Evolutionary conservation across 176 grass and related monocot genomes (phyloP).

Genomic region (Sorghum bicolor): DNA sequence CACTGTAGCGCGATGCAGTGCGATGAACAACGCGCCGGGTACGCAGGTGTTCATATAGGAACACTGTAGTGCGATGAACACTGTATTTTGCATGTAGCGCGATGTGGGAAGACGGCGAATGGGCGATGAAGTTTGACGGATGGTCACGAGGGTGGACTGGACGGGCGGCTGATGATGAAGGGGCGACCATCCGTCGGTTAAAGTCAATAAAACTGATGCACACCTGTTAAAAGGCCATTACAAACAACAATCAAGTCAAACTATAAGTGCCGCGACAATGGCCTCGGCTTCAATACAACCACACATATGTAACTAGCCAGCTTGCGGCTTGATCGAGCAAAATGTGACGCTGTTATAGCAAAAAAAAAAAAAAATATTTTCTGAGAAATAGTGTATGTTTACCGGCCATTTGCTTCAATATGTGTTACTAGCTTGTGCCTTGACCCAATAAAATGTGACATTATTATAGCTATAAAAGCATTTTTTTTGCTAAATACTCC

Average conservation of each 20-base stretch:
- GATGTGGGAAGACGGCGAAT: background rate
- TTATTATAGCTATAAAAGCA: background rate
- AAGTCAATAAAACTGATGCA: background rate
- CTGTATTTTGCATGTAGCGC: no score
- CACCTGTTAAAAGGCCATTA: background rate
- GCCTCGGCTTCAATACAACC: background rate
- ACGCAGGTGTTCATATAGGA: no score
- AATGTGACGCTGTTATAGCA: background rate
- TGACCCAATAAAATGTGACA: no score
- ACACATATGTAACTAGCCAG: background rate
- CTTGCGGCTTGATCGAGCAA: background rate
- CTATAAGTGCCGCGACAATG: background rate
- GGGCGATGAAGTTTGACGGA: background rate
- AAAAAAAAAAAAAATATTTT: background rate
- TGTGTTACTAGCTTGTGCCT: no score
- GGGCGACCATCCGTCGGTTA: background rate
- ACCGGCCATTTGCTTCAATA: background rate
- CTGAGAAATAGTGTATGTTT: background rate
- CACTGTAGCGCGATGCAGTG: no score
- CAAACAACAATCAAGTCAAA: slow-evolving; percentile 9
- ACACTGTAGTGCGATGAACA: no score
- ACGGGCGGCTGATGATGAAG: background rate
- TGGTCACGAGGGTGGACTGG: background rate
- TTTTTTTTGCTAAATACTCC: background rate
- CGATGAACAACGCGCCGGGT: no score